A percentile compares a stretch with the other conserved stretches of the same genome.
Conservation (phyloP, 306 rosid genomes). For the Inga laurina region DNA sequence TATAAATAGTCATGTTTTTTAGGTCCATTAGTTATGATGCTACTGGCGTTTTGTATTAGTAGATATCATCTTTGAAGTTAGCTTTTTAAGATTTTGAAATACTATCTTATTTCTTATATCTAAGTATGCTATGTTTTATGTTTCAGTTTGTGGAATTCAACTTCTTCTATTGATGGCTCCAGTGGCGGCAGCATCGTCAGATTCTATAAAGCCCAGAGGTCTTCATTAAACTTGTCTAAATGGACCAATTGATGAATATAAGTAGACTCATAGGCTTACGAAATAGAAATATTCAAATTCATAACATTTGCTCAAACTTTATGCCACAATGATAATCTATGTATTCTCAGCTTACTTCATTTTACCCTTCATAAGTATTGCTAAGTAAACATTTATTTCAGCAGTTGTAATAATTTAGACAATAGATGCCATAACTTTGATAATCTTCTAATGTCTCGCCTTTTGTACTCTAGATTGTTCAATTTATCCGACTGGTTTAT, state of each 20-base stretch:
- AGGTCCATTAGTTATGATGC: background rate
- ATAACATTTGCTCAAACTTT: background rate
- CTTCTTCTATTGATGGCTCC: constrained; percentile 63
- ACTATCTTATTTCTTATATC: constrained; percentile 1
- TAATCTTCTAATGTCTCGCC: constrained; percentile 3
- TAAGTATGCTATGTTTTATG: background rate
- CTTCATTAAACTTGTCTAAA: constrained; percentile 18
- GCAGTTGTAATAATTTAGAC: background rate
- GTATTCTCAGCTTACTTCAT: background rate
- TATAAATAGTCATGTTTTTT: background rate
- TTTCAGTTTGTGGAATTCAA: constrained; percentile 45
- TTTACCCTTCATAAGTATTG: background rate
- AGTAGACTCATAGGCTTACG: background rate
- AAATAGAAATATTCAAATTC: background rate
- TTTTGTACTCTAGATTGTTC: background rate
- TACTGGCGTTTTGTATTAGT: background rate
- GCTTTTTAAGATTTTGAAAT: constrained; percentile 9
- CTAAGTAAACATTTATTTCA: background rate
- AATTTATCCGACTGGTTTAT: constrained; percentile 25
- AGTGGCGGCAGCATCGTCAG: constrained; percentile 55
- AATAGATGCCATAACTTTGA: constrained; percentile 6
- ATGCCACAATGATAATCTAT: background rate
- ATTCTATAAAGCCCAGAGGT: constrained; percentile 84
- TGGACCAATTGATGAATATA: constrained; percentile 9
- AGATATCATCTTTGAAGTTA: background rate